Evolutionary conservation across 352 stramenopile genomes (phyloP).

Genomic region (Sclerospora graminicola): DNA sequence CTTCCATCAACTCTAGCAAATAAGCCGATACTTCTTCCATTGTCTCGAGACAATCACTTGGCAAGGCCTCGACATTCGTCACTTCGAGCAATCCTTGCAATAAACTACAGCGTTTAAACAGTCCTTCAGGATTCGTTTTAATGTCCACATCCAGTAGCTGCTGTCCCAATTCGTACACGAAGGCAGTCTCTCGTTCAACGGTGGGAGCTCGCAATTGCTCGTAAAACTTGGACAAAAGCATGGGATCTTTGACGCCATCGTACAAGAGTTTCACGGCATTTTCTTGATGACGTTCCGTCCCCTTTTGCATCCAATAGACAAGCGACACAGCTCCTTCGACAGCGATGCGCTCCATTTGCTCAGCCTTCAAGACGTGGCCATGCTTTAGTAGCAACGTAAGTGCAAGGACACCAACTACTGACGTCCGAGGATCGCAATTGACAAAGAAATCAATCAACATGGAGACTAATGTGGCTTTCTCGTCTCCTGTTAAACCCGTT

Average conservation of each 20-base stretch:
- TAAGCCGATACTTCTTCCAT: conserved; percentile 49
- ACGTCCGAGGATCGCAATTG: conserved; percentile 59
- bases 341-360: conserved; percentile 70
- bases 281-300: conserved; percentile 70
- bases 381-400: conserved; percentile 58
- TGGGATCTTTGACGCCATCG: conserved; percentile 42
- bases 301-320: conserved; percentile 81
- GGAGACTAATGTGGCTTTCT: conserved; percentile 53
- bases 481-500: conserved; percentile 28
- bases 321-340: conserved; percentile 56
- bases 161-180: conserved; percentile 53
- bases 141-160: conserved; percentile 65
- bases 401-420: conserved; percentile 59
- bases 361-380: conserved; percentile 32
- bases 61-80: conserved; percentile 27
- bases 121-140: conserved; percentile 30
- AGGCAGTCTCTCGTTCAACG: conserved; percentile 42
- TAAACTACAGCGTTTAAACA: conserved; percentile 62
- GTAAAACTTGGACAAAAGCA: conserved; percentile 42
- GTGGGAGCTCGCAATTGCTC: conserved; percentile 40
- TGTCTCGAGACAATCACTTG: conserved; percentile 44
- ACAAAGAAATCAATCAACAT: conserved; percentile 67
- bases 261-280: conserved; percentile 66
- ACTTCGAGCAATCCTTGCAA: conserved; percentile 43
- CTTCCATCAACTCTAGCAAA: conserved; percentile 29